Base-by-base conservation (phyloP, 176 grass and related monocot genomes). In the Bromus sterilis region DNA sequence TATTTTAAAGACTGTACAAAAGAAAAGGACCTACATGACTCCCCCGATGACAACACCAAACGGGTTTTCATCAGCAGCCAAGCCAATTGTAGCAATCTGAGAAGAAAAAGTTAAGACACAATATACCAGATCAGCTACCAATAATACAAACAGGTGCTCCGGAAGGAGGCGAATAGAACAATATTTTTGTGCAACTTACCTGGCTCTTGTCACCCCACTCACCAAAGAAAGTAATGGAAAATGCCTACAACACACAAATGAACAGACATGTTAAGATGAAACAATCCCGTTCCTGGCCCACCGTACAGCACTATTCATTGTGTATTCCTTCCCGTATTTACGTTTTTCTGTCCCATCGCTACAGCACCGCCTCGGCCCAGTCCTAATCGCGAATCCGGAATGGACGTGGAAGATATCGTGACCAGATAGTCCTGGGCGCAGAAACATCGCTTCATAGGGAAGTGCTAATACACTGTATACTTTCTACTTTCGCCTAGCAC, bases 121-220 rank as follows among this genome's bases (percentile, higher is more conserved):
- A 63, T 49, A 37, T 37, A 65, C 43, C 7, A 26, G 2, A 82
- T 80, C 77, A 73, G 59, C n/a, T 20, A 66, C 66, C 18, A 72
- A 66, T 49, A 66, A 55, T 25, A 79, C 63, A 49, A 60, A 66
- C 0, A 84, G 13, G 28, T 57, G 64, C 31, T 72, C 61, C 76
- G 56, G 7, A 73, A 32, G 59, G 39, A 49, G 26, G 70, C 15
- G 18, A 20, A 73, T 49, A 75, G 29, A 81, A 66, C 5, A 86
- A 44, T 30, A 64, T 56, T 41, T 34, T 28, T 33, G 75, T 37
- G 66, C 11, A 74, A 26, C 35, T 83, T 93, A 96, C 97, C 93
- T 99, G 97, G 67, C 97, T 99, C 75, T 94, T 99, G 78, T 99
- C 97, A 88, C 97, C 97, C 97, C 97, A 99, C 53, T 99, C 97